Conservation (phyloP, 2,329 filamentous ascomycete species). For the Parascedosporium putredinis region DNA sequence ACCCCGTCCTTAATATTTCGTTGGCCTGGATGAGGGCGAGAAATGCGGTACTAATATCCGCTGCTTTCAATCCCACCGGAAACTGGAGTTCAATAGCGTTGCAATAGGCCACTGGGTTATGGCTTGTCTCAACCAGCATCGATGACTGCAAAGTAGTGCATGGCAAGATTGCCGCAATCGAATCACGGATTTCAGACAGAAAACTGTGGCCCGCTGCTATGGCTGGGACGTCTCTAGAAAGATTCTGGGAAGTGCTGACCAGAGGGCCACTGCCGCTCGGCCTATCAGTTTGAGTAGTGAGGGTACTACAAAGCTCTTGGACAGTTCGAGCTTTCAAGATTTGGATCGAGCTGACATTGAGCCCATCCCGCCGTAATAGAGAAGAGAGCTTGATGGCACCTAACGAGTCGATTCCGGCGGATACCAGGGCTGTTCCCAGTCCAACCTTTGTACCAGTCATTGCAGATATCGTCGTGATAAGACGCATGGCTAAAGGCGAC, state of each 20-base stretch:
- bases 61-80: slow-evolving; percentile 20
- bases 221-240: background rate
- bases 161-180: slow-evolving; percentile 35
- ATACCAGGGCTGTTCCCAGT: slow-evolving; percentile 32
- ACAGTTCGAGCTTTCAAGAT: slow-evolving; percentile 48
- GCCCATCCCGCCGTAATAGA: slow-evolving; percentile 44
- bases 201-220: background rate
- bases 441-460: slow-evolving; percentile 28
- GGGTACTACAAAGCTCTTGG: background rate
- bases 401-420: slow-evolving; percentile 55
- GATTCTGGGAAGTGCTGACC: background rate
- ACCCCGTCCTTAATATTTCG: slow-evolving; percentile 64
- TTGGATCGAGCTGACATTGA: slow-evolving; percentile 45
- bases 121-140: slow-evolving; percentile 68
- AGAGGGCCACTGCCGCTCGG: background rate
- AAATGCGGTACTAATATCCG: slow-evolving; percentile 39
- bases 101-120: slow-evolving; percentile 54
- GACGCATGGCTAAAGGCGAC: slow-evolving; percentile 9
- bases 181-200: slow-evolving; percentile 3
- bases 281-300: background rate
- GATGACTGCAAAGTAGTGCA: slow-evolving; percentile 68
- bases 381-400: slow-evolving; percentile 45
- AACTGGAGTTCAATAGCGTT: slow-evolving; percentile 66
- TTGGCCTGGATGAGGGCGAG: slow-evolving; percentile 40
- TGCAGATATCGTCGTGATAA: slow-evolving; percentile 30